These are phyloP conservation scores for Plasmodium yoelii DNA, from an alignment of 169 alveolate species.

Conservation along the genomic window DNA sequence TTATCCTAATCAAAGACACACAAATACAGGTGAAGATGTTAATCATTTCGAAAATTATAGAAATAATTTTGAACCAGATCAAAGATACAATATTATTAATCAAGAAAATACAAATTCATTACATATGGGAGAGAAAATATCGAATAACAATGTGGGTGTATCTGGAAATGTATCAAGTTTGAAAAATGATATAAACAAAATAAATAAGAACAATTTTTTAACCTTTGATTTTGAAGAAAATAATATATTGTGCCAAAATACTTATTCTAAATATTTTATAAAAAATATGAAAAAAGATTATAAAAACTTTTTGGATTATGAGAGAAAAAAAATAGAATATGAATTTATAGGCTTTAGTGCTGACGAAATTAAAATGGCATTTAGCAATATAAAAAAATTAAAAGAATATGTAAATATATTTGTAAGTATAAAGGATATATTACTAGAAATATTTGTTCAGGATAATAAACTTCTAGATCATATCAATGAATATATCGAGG, in stretches of 20 bases:
- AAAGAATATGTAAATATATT: constrained; percentile 76
- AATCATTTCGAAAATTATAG: background rate
- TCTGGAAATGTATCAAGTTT: background rate
- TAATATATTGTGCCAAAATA: constrained; percentile 51
- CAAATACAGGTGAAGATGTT: background rate
- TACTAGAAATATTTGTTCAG: constrained; percentile 66
- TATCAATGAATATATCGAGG: constrained; percentile 70
- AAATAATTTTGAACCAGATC: no score
- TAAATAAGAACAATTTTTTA: background rate
- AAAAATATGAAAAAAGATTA: constrained; percentile 65
- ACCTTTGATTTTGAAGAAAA: constrained; percentile 55
- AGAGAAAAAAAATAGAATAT: constrained; percentile 63
- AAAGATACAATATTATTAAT: no score
- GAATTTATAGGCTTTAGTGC: constrained; percentile 73
- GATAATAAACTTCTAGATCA: constrained; percentile 63
- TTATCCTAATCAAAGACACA: no score
- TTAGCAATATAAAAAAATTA: constrained; percentile 51
- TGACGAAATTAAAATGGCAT: constrained; percentile 63
- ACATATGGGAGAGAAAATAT: background rate
- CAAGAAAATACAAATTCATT: background rate
- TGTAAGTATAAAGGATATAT: constrained; percentile 69
- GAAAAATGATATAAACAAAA: background rate
- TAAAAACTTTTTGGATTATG: constrained; percentile 38
- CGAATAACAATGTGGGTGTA: background rate
- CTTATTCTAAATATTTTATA: constrained; percentile 58